Evolutionary conservation across 129 eudicot species (phyloP), one percentile per base, ranked within the genome.

Genomic region (Saposhnikovia divaricata): DNA sequence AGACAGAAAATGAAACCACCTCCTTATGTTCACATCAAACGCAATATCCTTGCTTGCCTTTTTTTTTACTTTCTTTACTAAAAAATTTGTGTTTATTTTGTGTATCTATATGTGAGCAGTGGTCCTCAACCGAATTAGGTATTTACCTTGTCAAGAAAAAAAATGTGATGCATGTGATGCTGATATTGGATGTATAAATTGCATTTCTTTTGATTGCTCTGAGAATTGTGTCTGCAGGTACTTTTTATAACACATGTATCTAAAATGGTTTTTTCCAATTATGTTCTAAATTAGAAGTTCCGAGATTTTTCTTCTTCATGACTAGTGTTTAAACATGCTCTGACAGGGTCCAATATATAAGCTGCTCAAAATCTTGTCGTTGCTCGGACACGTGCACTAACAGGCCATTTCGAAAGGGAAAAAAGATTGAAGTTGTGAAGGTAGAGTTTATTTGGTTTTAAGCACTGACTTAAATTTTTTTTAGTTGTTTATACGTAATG

Each of bases 221-320:
- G 91, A 92, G 46, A 91, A 87, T 80, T 95, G 99, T 87, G 94
- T 90, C 71, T 95, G 99, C 92, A 87, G 97, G 99, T 95, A 86
- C 45, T 77, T 63, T 80, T 42, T 79, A 80, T 34, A 81, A 80
- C 80, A 38, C 25, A 77, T 63, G 40, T 39, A 74, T 82, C 47
- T 37, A 79, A 40, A 40, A 16, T 9, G 3, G 5, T 37, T 71
- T 34, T 71, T 9, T 65, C 14, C 5, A 3, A 2, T 28, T 12
- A 21, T 66, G 42, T 66, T 12, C 13, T 28, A 3, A 66, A n/a
- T 42, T 13, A 27, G 9, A 28, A 66, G 42, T 66, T 66, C 42
- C 31, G 72, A 66, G 39, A 66, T 66, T 21, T 59, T 21, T 66
- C 42, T 66, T 27, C 31, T 68, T 25, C 48, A n/a, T 45, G 50